Evolutionary conservation across 306 rosid species (phyloP).

Genomic region (Potentilla sterilis): DNA sequence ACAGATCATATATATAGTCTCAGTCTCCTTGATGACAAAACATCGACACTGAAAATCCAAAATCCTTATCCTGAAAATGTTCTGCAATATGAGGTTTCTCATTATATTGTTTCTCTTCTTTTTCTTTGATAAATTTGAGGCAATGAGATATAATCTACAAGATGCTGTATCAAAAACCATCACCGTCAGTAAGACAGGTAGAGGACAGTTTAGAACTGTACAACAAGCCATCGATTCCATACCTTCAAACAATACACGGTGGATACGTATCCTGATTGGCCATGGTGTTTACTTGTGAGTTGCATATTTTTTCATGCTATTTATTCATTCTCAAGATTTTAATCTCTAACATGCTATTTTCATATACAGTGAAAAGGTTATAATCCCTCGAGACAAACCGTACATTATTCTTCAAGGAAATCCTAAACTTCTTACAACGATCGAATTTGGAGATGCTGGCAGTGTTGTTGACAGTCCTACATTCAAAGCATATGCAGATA

Average conservation of each 20-base stretch:
- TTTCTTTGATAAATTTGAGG: not conserved
- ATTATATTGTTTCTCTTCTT: not conserved
- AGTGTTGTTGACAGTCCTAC: slow-evolving; percentile 3
- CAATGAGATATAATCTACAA: not conserved
- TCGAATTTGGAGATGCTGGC: slow-evolving; percentile 8
- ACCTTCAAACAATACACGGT: slow-evolving; percentile 1
- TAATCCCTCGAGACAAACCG: slow-evolving; percentile 26
- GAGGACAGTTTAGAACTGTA: slow-evolving; percentile 14
- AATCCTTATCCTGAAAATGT: not conserved
- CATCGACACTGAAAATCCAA: not conserved
- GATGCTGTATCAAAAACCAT: slow-evolving; percentile 5
- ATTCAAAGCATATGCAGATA: slow-evolving; percentile 11
- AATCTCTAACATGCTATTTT: not conserved
- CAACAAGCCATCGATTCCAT: slow-evolving; percentile 46
- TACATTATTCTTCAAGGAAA: slow-evolving; percentile 36
- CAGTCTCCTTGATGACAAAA: too few relatives aligned
- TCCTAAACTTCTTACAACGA: not conserved
- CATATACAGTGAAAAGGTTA: slow-evolving; percentile 32
- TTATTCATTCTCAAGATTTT: not conserved
- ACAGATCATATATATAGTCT: not conserved
- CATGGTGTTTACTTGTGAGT: slow-evolving; percentile 28
- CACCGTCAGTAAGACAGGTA: slow-evolving; percentile 23
- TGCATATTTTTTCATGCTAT: not conserved
- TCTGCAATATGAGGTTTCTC: not conserved
- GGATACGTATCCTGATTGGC: slow-evolving; percentile 33